Percentiles rank a stretch among this genome's conserved stretches.
These are phyloP conservation scores for Mollisiaceae sp. DNA, from an alignment of 2,329 filamentous ascomycete genomes.

Conservation along the genomic window DNA sequence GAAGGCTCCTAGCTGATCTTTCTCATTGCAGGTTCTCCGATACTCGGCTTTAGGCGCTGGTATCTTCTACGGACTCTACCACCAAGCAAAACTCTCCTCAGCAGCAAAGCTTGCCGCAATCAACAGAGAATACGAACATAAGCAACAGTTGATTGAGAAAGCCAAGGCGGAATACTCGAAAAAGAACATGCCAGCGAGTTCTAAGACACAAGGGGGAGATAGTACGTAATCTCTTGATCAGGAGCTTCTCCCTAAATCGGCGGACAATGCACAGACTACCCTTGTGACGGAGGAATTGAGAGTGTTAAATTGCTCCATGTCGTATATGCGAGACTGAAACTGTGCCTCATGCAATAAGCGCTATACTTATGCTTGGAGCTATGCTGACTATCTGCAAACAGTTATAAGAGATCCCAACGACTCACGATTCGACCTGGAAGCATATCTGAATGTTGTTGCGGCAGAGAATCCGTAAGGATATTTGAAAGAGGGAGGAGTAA, in stretches of 20 bases:
- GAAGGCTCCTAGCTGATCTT: constrained; percentile 1
- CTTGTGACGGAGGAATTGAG: background rate
- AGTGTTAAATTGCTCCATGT: background rate
- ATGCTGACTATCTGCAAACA: constrained; percentile 43
- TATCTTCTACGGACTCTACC: constrained; percentile 93
- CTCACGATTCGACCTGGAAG: constrained; percentile 93
- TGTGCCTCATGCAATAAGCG: background rate
- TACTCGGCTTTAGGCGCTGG: constrained; percentile 93
- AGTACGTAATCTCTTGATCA: constrained; percentile 40
- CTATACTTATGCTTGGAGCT: background rate
- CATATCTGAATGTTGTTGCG: constrained; percentile 71
- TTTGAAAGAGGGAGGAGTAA: constrained; percentile 10
- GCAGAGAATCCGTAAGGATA: constrained; percentile 45
- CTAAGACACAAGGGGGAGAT: constrained; percentile 44
- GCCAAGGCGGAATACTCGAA: constrained; percentile 90
- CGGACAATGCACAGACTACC: background rate
- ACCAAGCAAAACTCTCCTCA: constrained; percentile 81
- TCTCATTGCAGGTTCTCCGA: constrained; percentile 78
- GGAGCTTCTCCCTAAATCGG: background rate
- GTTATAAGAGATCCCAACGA: constrained; percentile 79
- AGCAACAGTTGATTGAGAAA: constrained; percentile 88
- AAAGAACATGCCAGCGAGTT: constrained; percentile 65
- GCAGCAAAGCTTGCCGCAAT: constrained; percentile 72
- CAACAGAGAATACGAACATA: constrained; percentile 86
- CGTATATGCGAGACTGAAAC: background rate